Evolutionary conservation across 805 yeast genomes (phyloP).

Genomic region (Myxozyma lipomycoides): DNA sequence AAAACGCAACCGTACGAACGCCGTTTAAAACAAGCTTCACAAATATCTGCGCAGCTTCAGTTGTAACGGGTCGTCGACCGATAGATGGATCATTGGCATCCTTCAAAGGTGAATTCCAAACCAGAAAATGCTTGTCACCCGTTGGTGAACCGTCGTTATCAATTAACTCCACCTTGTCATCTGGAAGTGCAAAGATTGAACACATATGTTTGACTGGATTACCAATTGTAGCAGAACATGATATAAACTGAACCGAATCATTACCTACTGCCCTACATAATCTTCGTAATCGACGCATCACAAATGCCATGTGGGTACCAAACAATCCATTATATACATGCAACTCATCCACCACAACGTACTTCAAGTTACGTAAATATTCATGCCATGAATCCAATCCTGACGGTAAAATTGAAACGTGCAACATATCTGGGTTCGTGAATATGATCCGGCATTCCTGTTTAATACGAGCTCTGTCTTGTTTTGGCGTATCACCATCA

Average conservation of each 20-base stretch:
- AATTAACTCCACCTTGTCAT: slow-evolving; percentile 52
- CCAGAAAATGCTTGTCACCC: slow-evolving; percentile 67
- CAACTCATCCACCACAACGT: slow-evolving; percentile 71
- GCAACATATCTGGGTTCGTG: slow-evolving; percentile 94
- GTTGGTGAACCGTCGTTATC: slow-evolving; percentile 84
- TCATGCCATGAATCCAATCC: slow-evolving; percentile 56
- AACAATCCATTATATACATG: slow-evolving; percentile 87
- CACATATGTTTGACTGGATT: slow-evolving; percentile 71
- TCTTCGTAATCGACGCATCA: slow-evolving; percentile 75
- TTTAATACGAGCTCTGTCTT: slow-evolving; percentile 52
- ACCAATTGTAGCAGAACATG: slow-evolving; percentile 90
- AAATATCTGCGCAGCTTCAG: slow-evolving; percentile 71
- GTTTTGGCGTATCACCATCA: slow-evolving; percentile 86
- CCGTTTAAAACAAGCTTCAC: slow-evolving; percentile 60
- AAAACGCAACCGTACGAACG: slow-evolving; percentile 82
- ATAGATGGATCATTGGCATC: slow-evolving; percentile 53
- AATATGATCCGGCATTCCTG: slow-evolving; percentile 72
- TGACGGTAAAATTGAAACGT: slow-evolving; percentile 75
- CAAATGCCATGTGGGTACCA: slow-evolving; percentile 86
- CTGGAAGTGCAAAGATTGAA: slow-evolving; percentile 60
- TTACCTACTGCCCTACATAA: slow-evolving; percentile 55
- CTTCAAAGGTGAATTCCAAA: slow-evolving; percentile 81
- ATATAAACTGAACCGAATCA: slow-evolving; percentile 57
- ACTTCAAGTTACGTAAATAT: slow-evolving; percentile 60
- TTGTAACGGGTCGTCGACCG: slow-evolving; percentile 66